A percentile compares a stretch with the other conserved stretches of the same genome.
phyloP scores from a whole-genome alignment of 768 basidiomycete species.

The Trametopsis cervina region DNA sequence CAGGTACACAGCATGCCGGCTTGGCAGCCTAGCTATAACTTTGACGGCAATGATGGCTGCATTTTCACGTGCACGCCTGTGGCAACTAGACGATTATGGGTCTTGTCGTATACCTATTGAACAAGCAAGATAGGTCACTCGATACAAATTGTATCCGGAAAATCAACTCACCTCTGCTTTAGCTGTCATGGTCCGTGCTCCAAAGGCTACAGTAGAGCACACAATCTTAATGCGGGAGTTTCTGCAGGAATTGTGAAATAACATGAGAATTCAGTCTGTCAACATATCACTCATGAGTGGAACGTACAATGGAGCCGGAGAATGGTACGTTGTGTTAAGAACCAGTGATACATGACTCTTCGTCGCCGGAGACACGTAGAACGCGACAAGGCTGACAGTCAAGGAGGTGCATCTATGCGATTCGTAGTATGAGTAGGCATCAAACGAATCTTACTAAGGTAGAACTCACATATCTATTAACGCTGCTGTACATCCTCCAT shows the following conservation, averaged over 20 bases:
- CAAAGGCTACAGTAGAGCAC: neutral
- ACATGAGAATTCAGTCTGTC: neutral
- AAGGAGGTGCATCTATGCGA: constrained; percentile 2
- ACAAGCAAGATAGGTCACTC: no score
- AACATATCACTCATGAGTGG: neutral
- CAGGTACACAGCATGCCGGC: no score
- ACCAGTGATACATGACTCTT: neutral
- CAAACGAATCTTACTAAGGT: neutral
- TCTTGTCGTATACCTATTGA: constrained; percentile 4
- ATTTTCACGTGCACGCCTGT: constrained; percentile 18
- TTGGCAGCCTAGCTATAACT: no score
- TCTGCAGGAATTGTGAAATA: neutral
- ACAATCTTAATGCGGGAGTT: constrained; percentile 1
- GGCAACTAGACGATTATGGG: constrained; percentile 10
- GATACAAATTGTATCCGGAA: neutral
- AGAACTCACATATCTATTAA: constrained; percentile 19
- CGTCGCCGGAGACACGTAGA: neutral
- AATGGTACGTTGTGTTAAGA: constrained; percentile 5
- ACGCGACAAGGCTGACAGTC: constrained; percentile 1
- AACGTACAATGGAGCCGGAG: constrained; percentile 2
- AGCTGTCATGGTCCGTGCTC: constrained; percentile 4
- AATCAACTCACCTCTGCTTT: constrained; percentile 2
- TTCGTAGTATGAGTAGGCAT: neutral
- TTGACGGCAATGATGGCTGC: constrained; percentile 11
- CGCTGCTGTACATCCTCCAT: constrained; percentile 21